These are phyloP conservation scores for Epichloe elymi DNA, from an alignment of 2,329 filamentous ascomycete genomes.

Conservation along the genomic window DNA sequence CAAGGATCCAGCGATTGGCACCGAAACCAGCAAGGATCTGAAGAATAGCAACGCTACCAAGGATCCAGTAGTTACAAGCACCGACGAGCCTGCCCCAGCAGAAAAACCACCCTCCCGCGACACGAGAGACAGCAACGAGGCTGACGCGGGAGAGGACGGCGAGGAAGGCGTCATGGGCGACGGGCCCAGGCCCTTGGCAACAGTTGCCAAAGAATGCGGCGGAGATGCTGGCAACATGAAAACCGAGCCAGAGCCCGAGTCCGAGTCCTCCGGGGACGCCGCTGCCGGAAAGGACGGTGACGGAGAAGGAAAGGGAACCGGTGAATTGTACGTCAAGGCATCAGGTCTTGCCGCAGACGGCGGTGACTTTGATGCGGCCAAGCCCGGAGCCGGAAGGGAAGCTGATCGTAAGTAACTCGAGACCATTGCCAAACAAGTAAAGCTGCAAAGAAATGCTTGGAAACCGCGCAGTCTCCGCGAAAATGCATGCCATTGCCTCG, in stretches of 20 bases:
- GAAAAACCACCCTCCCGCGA: slow-evolving; percentile 6
- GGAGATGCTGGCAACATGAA: slow-evolving; percentile 17
- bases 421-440: not conserved
- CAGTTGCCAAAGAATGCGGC: slow-evolving; percentile 21
- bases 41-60: not conserved
- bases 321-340: slow-evolving; percentile 43
- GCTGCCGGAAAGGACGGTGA: slow-evolving; percentile 6
- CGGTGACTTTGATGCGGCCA: slow-evolving; percentile 52
- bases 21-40: not conserved
- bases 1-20: not conserved
- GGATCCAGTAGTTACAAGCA: not conserved
- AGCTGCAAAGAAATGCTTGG: not conserved
- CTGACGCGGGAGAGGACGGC: slow-evolving; percentile 20
- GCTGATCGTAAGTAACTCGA: slow-evolving; percentile 43
- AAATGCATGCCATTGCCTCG: too few relatives aligned
- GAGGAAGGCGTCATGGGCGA: slow-evolving; percentile 19
- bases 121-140: slow-evolving; percentile 12
- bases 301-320: slow-evolving; percentile 30
- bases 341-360: slow-evolving; percentile 50
- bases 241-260: not conserved
- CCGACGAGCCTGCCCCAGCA: not conserved
- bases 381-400: slow-evolving; percentile 51
- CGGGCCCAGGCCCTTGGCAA: slow-evolving; percentile 19
- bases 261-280: not conserved
- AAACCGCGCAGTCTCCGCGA: not conserved